Evolutionary conservation across 1,284 basidiomycete species (phyloP).

Genomic region (Trichosporon inkin): DNA sequence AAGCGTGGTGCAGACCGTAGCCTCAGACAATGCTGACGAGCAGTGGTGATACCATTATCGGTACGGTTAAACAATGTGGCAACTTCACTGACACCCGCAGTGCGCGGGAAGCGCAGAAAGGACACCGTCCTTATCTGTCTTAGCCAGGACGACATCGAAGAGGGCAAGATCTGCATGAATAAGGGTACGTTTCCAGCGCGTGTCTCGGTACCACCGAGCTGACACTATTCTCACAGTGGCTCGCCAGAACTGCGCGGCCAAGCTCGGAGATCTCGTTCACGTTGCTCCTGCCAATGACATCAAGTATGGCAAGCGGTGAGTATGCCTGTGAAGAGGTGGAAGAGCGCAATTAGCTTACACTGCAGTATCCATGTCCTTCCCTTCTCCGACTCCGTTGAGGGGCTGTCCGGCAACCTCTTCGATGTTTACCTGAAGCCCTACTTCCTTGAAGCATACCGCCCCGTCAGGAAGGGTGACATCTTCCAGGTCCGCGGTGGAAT

Average conservation of each 20-base stretch:
- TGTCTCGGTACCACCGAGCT: not conserved
- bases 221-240: conserved; percentile 63
- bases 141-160: conserved; percentile 92
- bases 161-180: conserved; percentile 97
- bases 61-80: conserved; percentile 21
- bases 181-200: conserved; percentile 56
- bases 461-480: conserved; percentile 65
- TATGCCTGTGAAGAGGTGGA: not conserved
- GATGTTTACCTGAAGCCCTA: conserved; percentile 98
- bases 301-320: conserved; percentile 90
- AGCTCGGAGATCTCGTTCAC: conserved; percentile 92
- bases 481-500: conserved; percentile 98
- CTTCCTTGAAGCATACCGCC: conserved; percentile 77
- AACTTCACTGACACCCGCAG: conserved; percentile 37
- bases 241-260: conserved; percentile 95
- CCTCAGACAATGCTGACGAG: conserved; percentile 2
- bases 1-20: not conserved
- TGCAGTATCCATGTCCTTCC: conserved; percentile 79
- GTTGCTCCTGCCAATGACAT: conserved; percentile 96
- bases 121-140: conserved; percentile 95
- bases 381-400: conserved; percentile 97
- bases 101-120: conserved; percentile 84
- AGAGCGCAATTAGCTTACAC: conserved; percentile 11
- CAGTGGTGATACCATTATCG: conserved; percentile 46
- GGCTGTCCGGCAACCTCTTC: conserved; percentile 93